Base-by-base conservation (phyloP, 345 rosid genomes). In the Lagerstroemia speciosa region DNA sequence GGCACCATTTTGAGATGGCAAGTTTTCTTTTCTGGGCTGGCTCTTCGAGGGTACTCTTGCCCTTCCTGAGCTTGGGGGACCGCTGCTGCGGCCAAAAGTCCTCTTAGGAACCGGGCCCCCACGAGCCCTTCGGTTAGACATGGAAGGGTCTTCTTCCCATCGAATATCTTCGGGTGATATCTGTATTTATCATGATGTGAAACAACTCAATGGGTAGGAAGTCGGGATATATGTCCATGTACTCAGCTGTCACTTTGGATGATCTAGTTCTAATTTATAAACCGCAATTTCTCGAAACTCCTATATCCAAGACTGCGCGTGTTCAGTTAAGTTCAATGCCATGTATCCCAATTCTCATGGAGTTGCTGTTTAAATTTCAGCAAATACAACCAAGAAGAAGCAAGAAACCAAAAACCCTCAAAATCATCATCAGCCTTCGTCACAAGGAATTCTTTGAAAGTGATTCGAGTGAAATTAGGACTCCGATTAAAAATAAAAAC, bases 131-230 rank as follows among this genome's bases (percentile, higher is more conserved):
- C 78, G 86, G 77, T 79, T 74, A 66, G 88, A 66, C 74, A 82
- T 80, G 63, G 84, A 86, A 40, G 84, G 79, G 41, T 90, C 98
- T 71, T 79, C 83, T 58, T 88, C 97, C 99, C 99, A 95, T 68
- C 87, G 86, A 69, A 95, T 86, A 71, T 95, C 99, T 71, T 85
- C 86, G 5, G 85, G 85, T 62, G 90, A 77, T 70, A 95, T 92
- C 99, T 95, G 83, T 68, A 61, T 3, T 69, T 52, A 38, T 58
- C 48, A 45, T 43, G 45, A 34, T 15, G 34, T 31, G 22, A 19
- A 40, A 20, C 64, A 58, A 27, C 1, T 65, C 29, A 64, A 20
- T 27, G 4, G 7, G 45, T 5, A 22, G 3, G 24, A 52, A 24
- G 10, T 22, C 29, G 11, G 10, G 45, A 41, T 6, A 41, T 41